Base-by-base conservation (phyloP, 2,329 filamentous ascomycete species). In the Domatiomyces globalis region DNA sequence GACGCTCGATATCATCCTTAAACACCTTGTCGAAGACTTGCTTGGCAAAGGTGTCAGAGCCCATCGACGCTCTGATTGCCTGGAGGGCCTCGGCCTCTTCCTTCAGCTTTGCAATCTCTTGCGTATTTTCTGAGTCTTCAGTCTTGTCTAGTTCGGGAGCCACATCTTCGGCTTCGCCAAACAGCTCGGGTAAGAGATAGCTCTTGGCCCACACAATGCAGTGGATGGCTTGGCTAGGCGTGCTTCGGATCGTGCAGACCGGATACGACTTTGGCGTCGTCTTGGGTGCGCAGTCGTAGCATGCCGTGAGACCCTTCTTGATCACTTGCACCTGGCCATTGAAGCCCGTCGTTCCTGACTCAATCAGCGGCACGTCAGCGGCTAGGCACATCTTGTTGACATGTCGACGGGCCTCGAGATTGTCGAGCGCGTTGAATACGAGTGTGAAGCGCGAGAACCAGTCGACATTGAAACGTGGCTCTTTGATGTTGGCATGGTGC, bases 201-300 rank as follows among this genome's bases (percentile, higher is more conserved):
- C 88, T 95, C 71, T 96, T 98, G 18, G 80, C 90, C 92, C 92
- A 98, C 1, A 98, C 90, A 55, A 98, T 98, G 71, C 92, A 96
- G 69, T 98, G 92, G 44, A 98, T 96, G 0, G 90, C 87, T 62
- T 96, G 90, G 58, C 85, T 94, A 0, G 92, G 92, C 0, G 89
- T 98, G 66, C 87, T 95, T 66, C 92, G 81, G 61, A 98, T 96
- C 1, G 92, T 98, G 71, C 92, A 98, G 43, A 96, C 89, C 1
- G 92, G 89, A 63, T 94, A 96, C 1, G 84, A 85, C 66, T 95
- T 96, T 5, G 90, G 90, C 1, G 84, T 81, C 54, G 90, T 85
- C 67, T 98, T 98, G 1, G 81, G 78, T 12, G 81, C 85, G 71
- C 92, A 98, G 65, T 98, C 92, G 67, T 98, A 98, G 71, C 92